Evolutionary conservation across 768 basidiomycete genomes (phyloP), one percentile per base, ranked within the genome.

Genomic region (Ramaria sp.): DNA sequence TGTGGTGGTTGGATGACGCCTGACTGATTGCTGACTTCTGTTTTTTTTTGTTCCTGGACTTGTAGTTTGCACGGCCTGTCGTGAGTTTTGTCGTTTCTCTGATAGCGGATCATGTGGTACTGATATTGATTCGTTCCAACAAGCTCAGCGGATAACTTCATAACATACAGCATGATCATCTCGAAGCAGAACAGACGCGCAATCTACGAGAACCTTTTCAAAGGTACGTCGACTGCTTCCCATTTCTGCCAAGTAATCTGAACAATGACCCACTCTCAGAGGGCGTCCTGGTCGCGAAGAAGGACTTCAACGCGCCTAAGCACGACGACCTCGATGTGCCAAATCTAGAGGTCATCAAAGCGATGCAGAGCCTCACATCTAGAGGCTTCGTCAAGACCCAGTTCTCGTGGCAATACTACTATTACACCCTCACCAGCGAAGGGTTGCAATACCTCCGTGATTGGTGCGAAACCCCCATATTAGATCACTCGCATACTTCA

Each of bases 151-250:
- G 34, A 37, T 10, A 9, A 37, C 10, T 37, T 37, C 13, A 9
- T 37, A 37, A 37, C 34, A 37, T 37, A 3, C 72, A 88, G 71
- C 75, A 99, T 99, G 95, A 86, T 99, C 66, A 97, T 99, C 72
- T 78, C 90, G 68, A 99, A 99, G 80, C 69, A 86, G 73, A 90
- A 97, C 82, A 81, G 86, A 76, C 89, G 91, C 69, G 72, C 80
- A 71, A 98, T 99, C 80, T 99, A 96, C 80, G 94, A 99, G 77
- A 88, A 88, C 79, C 93, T 99, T 81, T 99, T 99, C 90, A 96
- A 96, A 78, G 93, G 92, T 93, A 63, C 63, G 85, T 73, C 34
- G n/a, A 17, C 22, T 15, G 39, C 33, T 0, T 17, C 31, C 2
- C 11, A 51, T 10, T 31, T 24, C 19, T 15, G 15, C 19, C 22